Conservation (phyloP, 2,329 filamentous ascomycete genomes). For the Paraphoma chrysanthemicola region DNA sequence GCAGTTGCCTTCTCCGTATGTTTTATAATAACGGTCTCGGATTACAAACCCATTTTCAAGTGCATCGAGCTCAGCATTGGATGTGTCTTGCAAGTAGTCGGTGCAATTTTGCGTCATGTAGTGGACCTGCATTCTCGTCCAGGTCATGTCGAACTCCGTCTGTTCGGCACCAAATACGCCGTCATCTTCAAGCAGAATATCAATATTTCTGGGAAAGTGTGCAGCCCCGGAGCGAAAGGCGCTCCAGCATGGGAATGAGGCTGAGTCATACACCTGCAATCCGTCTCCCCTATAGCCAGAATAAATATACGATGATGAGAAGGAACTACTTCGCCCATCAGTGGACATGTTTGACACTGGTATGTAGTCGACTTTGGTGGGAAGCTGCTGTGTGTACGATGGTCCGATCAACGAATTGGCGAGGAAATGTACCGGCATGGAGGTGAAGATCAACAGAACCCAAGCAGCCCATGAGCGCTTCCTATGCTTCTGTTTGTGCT, state of each 20-base stretch:
- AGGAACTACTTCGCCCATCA: no score
- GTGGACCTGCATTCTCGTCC: slow-evolving; percentile 18
- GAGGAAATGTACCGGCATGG: slow-evolving; percentile 36
- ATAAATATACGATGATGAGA: no score
- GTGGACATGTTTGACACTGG: slow-evolving; percentile 3
- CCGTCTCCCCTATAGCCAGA: not conserved
- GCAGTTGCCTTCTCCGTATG: slow-evolving; percentile 20
- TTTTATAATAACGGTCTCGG: not conserved
- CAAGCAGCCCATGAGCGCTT: slow-evolving; percentile 33
- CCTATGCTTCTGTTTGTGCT: slow-evolving; percentile 31
- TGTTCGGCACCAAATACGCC: not conserved
- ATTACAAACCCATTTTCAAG: slow-evolving; percentile 5
- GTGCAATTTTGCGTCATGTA: slow-evolving; percentile 17
- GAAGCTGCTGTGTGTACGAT: slow-evolving; percentile 21
- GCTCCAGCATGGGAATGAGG: slow-evolving; percentile 32
- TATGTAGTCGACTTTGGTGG: slow-evolving; percentile 17
- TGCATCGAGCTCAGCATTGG: slow-evolving; percentile 9
- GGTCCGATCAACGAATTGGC: slow-evolving; percentile 40
- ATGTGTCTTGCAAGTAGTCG: slow-evolving; percentile 16
- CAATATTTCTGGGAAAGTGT: slow-evolving; percentile 15
- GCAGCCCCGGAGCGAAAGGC: slow-evolving; percentile 28
- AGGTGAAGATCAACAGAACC: slow-evolving; percentile 33
- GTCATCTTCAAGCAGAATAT: slow-evolving; percentile 5
- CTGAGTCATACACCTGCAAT: not conserved
- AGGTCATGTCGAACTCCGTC: slow-evolving; percentile 9